Evolutionary conservation across 495 filamentous ascomycete species (phyloP).

Genomic region (Neurospora sp.): DNA sequence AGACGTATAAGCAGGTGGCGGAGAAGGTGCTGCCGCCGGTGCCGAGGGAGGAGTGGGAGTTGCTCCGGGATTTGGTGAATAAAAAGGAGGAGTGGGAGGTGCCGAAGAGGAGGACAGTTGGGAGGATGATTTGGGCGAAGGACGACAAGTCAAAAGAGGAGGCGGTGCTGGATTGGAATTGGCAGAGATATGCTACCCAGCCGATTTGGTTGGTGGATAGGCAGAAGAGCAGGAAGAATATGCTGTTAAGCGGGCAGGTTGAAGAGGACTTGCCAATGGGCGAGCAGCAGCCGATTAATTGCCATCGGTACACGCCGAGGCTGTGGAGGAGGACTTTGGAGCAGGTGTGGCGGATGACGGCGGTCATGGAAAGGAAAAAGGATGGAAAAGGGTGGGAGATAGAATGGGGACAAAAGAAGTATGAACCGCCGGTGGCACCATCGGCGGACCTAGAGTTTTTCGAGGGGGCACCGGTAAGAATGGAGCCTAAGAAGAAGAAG

Average conservation of each 20-base stretch:
- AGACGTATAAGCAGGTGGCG: conserved; percentile 49
- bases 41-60: conserved; percentile 51
- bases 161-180: conserved; percentile 19
- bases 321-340: conserved; percentile 21
- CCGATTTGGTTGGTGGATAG: conserved; percentile 11
- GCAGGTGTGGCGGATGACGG: conserved; percentile 25
- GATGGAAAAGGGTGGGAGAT: conserved; percentile 13
- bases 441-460: conserved; percentile 19
- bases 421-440: conserved; percentile 6
- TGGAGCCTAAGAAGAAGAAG: not conserved
- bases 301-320: conserved; percentile 13
- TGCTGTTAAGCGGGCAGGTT: conserved; percentile 22
- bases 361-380: conserved; percentile 20
- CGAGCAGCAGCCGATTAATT: conserved; percentile 18
- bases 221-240: conserved; percentile 11
- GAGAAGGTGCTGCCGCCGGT: conserved; percentile 61
- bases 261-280: conserved; percentile 28
- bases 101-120: conserved; percentile 8
- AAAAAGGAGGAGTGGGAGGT: conserved; percentile 34
- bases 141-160: conserved; percentile 10
- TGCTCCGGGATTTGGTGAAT: conserved; percentile 46
- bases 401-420: conserved; percentile 22
- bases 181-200: conserved; percentile 14
- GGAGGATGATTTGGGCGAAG: conserved; percentile 44
- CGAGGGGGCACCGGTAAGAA: conserved; percentile 5